A percentile compares a stretch with the other conserved stretches of the same genome.
Evolutionary conservation across 306 rosid genomes (phyloP).

Genomic region (Corylus americana): DNA sequence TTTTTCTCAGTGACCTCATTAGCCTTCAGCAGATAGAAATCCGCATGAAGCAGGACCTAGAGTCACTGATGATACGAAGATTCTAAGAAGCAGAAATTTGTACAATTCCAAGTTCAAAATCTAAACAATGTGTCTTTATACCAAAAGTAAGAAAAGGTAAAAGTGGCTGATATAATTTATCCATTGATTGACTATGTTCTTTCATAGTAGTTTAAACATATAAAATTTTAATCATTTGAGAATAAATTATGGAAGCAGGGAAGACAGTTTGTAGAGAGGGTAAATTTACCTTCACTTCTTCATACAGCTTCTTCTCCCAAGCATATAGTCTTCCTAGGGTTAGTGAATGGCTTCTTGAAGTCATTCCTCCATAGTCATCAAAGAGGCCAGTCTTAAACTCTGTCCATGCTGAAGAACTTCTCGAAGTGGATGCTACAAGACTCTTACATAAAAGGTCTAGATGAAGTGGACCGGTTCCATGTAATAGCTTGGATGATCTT

Average conservation of each 20-base stretch:
- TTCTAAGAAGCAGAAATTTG: not conserved
- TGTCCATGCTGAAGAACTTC: slow-evolving; percentile 62
- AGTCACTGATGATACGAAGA: not conserved
- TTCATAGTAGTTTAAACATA: not conserved
- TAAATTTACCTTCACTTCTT: slow-evolving; percentile 81
- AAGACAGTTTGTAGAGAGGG: not conserved
- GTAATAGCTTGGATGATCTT: slow-evolving; percentile 79
- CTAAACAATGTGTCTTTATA: not conserved
- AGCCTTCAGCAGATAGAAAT: not conserved
- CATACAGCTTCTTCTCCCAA: slow-evolving; percentile 96
- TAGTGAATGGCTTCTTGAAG: slow-evolving; percentile 85
- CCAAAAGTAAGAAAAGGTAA: not conserved
- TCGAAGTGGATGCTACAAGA: slow-evolving; percentile 63
- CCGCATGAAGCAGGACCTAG: not conserved
- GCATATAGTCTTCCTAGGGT: slow-evolving; percentile 87
- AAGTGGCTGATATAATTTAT: not conserved
- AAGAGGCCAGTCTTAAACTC: slow-evolving; percentile 79
- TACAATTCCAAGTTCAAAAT: not conserved
- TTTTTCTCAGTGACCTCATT: not conserved
- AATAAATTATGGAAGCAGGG: not conserved
- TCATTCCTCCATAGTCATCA: slow-evolving; percentile 88
- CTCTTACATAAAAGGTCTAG: slow-evolving; percentile 82
- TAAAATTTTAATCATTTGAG: not conserved
- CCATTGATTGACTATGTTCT: not conserved
- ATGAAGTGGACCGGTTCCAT: slow-evolving; percentile 67